Evolutionary conservation across 345 rosid genomes (phyloP).

Genomic region (Boechera divaricarpa): DNA sequence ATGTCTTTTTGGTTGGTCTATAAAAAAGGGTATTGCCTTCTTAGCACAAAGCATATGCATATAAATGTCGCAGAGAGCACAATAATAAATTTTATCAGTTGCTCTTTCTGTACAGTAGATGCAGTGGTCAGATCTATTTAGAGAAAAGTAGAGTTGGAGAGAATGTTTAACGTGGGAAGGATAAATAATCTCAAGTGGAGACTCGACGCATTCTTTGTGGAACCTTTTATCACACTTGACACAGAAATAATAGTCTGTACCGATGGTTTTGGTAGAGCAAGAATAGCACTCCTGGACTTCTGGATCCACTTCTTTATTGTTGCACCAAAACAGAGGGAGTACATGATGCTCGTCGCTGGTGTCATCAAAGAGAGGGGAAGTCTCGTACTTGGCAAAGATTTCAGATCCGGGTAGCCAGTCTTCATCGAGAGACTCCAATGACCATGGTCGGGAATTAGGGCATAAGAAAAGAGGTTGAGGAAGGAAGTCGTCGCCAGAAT

Average conservation of each 20-base stretch:
- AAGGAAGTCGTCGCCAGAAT: too few relatives aligned
- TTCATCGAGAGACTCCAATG: too few relatives aligned
- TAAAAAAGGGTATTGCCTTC: background rate
- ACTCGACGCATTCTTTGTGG: slow-evolving; percentile 26
- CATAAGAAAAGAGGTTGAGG: too few relatives aligned
- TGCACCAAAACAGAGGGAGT: too few relatives aligned
- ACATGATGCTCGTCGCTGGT: too few relatives aligned
- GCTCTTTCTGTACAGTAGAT: background rate
- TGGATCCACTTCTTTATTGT: too few relatives aligned
- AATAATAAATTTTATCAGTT: background rate
- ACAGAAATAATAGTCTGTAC: background rate
- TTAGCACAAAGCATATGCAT: slow-evolving; percentile 10
- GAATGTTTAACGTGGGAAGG: slow-evolving; percentile 6
- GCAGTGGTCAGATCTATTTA: background rate
- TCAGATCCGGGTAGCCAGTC: too few relatives aligned
- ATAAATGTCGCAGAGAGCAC: background rate
- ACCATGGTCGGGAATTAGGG: too few relatives aligned
- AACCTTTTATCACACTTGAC: background rate
- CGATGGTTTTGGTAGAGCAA: too few relatives aligned
- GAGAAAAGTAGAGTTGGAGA: background rate
- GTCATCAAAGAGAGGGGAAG: too few relatives aligned
- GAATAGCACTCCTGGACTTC: too few relatives aligned
- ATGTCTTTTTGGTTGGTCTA: slow-evolving; percentile 22
- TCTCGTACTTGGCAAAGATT: too few relatives aligned
- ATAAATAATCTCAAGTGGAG: background rate